Conservation (phyloP, 306 rosid species). For the Vicia faba region DNA sequence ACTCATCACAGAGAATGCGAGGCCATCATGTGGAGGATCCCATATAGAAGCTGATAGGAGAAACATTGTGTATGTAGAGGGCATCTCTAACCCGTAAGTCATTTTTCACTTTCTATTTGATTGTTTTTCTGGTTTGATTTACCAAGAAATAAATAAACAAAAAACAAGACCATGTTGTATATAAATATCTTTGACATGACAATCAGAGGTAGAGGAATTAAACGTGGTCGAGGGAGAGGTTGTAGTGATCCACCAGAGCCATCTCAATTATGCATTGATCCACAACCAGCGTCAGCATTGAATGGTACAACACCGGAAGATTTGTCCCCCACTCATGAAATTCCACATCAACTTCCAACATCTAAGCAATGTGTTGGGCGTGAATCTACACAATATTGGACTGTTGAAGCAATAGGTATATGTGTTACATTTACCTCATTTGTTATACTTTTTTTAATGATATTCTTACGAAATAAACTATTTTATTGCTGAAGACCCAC, state of each 20-base stretch:
- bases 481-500: background rate
- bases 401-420: constrained; percentile 7
- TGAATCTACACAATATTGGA: background rate
- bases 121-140: background rate
- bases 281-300: background rate
- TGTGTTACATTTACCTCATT: background rate
- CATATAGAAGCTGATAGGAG: no score
- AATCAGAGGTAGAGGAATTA: background rate
- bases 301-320: background rate
- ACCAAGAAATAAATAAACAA: background rate
- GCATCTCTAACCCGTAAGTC: no score
- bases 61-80: no score
- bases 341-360: background rate
- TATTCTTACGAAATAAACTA: background rate
- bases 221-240: constrained; percentile 1
- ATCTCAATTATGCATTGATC: background rate
- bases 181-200: background rate
- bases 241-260: background rate
- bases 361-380: background rate
- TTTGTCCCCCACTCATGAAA: background rate
- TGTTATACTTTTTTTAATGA: background rate
- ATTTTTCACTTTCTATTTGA: no score
- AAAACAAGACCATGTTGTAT: background rate
- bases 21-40: no score
- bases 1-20: no score